A percentile compares a stretch with the other conserved stretches of the same genome.
Conservation (phyloP, 2,329 filamentous ascomycete genomes). For the Paracamarosporium sp. region DNA sequence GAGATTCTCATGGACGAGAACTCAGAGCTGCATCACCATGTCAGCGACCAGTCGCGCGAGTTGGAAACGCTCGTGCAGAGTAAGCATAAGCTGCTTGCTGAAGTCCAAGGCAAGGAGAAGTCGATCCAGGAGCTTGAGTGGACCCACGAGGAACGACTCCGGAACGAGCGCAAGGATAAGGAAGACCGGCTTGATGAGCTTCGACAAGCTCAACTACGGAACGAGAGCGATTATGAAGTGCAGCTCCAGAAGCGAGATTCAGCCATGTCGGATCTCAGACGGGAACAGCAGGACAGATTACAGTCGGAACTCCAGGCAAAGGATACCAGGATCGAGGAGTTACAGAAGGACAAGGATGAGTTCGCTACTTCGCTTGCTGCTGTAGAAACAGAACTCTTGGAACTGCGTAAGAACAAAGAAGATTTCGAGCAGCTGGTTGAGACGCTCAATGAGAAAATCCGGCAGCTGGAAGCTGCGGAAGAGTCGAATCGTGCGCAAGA, state of each 20-base stretch:
- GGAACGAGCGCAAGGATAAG: conserved; percentile 28
- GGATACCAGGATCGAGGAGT: conserved; percentile 33
- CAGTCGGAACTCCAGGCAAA: conserved; percentile 29
- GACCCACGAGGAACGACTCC: conserved; percentile 27
- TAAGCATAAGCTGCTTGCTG: conserved; percentile 28
- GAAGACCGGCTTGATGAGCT: conserved; percentile 17
- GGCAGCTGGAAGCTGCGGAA: conserved; percentile 30
- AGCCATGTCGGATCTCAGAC: conserved; percentile 17
- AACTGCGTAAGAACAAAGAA: conserved; percentile 38
- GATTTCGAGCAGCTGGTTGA: conserved; percentile 38
- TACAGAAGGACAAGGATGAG: conserved; percentile 31
- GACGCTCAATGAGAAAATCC: conserved; percentile 38
- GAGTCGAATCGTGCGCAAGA: conserved; percentile 28
- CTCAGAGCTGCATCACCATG: conserved; percentile 31
- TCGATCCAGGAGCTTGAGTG: conserved; percentile 32
- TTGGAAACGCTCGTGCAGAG: conserved; percentile 27
- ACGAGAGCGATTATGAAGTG: conserved; percentile 3
- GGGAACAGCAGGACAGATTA: conserved; percentile 17
- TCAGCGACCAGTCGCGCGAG: conserved; percentile 33
- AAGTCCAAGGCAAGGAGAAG: conserved; percentile 35
- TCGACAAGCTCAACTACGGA: conserved; percentile 5
- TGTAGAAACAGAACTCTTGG: conserved; percentile 37
- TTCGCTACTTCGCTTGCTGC: conserved; percentile 31
- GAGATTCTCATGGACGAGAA: conserved; percentile 36
- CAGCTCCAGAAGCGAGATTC: conserved; percentile 20